phyloP scores from a whole-genome alignment of 805 yeast genomes.

The Candida methanosorbosa region DNA sequence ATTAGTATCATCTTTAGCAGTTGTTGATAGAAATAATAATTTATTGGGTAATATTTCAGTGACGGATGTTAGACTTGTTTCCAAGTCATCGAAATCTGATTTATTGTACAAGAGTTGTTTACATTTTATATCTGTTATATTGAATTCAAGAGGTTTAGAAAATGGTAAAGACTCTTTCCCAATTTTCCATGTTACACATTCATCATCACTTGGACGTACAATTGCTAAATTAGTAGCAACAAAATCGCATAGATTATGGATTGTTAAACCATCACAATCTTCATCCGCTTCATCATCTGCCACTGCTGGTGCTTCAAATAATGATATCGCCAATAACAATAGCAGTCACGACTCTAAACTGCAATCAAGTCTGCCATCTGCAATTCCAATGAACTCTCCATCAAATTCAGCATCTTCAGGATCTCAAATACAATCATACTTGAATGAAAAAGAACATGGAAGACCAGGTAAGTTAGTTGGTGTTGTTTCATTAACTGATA shows the following conservation, averaged over 20 bases:
- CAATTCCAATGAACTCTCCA: conserved; percentile 8
- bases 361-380: no score
- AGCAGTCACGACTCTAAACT: conserved; percentile 6
- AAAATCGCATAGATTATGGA: conserved; percentile 83
- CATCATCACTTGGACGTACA: conserved; percentile 76
- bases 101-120: conserved; percentile 74
- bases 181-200: conserved; percentile 81
- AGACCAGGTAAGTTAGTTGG: conserved; percentile 81
- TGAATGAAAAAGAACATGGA: conserved; percentile 27
- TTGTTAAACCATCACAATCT: conserved; percentile 42
- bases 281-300: conserved; percentile 10
- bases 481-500: conserved; percentile 87
- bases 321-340: conserved; percentile 5
- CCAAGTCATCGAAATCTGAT: conserved; percentile 80
- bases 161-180: conserved; percentile 97
- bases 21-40: conserved; percentile 68
- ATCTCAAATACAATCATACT: conserved; percentile 4
- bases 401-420: conserved; percentile 5
- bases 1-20: conserved; percentile 86
- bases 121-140: conserved; percentile 79
- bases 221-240: conserved; percentile 95
- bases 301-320: no score
- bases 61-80: conserved; percentile 85
- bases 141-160: conserved; percentile 82
- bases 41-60: conserved; percentile 89